Base-by-base conservation (phyloP, 441 rosid species). In the Euphorbia celastroides region DNA sequence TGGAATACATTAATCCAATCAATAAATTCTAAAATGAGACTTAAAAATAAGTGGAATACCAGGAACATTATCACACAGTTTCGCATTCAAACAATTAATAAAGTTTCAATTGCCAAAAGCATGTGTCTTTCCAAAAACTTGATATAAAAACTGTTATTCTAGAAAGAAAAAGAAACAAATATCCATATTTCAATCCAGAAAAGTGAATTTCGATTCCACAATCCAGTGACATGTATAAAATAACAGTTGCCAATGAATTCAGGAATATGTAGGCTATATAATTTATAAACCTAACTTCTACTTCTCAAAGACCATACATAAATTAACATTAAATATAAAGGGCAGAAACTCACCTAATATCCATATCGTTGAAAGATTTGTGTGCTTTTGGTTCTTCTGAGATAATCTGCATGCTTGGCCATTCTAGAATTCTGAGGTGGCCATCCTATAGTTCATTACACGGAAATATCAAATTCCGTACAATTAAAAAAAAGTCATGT, bases 381-480 rank as follows among this genome's bases (percentile, higher is more conserved):
- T 91, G 99, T 5, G 96, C 96, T 76, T 73, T 83, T 73, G 83
- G 88, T 74, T 94, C 96, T 72, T 94, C 95, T 69, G 87, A 74
- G 76, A 91, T 83, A 41, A 83, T 60, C 67, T 74, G 77, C 36
- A 86, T 76, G 70, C 87, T 91, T 57, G 97, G 97, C 97, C 97
- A 91, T 74, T 82, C 87, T 78, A 88, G 77, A 74, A 93, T 86
- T 84, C 92, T 85, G 68, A 93, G 88, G 78, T 77, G 84, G 30
- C 99, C 99, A 68, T 91, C 99, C 99, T 91, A 62, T 44, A 70
- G 70, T 74, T 28, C 64, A 74, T 51, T 25, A 68, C 48, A 69
- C 7, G 58, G 66, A 23, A 52, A 67, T 54, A 64, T 62, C 52
- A 51, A 4, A 3, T 36, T 25, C 57, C 51, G 42, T 36, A 36